Base-by-base conservation (phyloP, 139 green algal species). In the Chlorella sp. region DNA sequence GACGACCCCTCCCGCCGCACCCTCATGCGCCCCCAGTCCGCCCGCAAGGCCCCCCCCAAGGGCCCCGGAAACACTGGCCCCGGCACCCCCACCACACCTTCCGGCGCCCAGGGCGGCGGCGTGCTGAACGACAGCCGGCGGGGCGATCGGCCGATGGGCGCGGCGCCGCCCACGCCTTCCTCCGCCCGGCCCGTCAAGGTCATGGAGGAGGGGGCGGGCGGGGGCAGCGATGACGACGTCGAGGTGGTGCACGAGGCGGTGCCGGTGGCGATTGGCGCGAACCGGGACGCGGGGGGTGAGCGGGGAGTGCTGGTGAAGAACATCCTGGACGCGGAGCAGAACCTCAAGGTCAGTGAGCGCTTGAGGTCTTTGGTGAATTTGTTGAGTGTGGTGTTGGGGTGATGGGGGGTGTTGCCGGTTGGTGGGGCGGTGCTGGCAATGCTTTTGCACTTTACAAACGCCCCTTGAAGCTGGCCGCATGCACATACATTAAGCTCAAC, bases 281-380 rank as follows among this genome's bases (percentile, higher is more conserved):
- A 31, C 6, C 32, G 62, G 26, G 69, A 73, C 49, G 82, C 60
- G 35, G 69, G 49, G 26, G 77, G 68, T 20, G 79, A 81, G 71
- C 74, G 80, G 67, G 88, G 88, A 14, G 86, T 87, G 64, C 77
- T 93, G 27, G 88, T 93, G 49, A 76, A 78, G 50, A 79, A 93
- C 72, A 93, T 93, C 30, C 29, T 91, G 49, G 72, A 82, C 35
- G 86, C 81, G 23, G 73, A 90, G 74, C 71, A 90, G 55, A 76
- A 83, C 27, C 81, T 93, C 33, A 64, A 64, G 55, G 55, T 64
- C 14, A 20, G 55, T 4, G 24, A 4, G 22, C 20, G 55, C 55
- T 64, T 64, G 55, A 64, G 17, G 42, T 10, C 42, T 55, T 17
- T 55, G n/a, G n/a, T n/a, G n/a, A n/a, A n/a, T n/a, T n/a, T n/a